Conservation (phyloP, 108 stramenopile species). For the Bacterosira constricta region DNA sequence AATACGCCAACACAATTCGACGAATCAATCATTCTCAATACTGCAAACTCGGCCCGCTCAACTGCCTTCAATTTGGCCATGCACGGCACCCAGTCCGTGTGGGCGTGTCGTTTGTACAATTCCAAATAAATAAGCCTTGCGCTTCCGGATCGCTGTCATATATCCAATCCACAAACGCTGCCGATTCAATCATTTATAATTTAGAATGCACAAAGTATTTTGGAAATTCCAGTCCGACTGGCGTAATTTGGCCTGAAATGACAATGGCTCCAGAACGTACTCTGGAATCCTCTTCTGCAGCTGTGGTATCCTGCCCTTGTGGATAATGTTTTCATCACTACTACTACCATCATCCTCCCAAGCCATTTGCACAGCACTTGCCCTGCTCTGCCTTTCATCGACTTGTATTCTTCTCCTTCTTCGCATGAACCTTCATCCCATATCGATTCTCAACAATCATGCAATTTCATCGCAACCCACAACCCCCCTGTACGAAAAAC, state of each 20-base stretch:
- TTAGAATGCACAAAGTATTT: constrained; percentile 77
- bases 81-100: constrained; percentile 59
- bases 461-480: constrained; percentile 59
- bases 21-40: too few species aligned
- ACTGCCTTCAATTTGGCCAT: constrained; percentile 49
- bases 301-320: background rate
- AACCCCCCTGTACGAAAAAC: constrained; percentile 74
- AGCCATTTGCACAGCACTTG: constrained; percentile 56
- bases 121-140: constrained; percentile 76
- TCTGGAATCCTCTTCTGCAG: constrained; percentile 45
- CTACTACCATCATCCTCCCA: constrained; percentile 31
- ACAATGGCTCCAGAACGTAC: constrained; percentile 73
- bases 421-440: too few species aligned
- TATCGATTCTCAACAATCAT: constrained; percentile 39
- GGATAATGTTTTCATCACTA: too few species aligned
- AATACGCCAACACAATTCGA: too few species aligned
- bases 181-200: constrained; percentile 75
- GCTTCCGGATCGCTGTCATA: constrained; percentile 61
- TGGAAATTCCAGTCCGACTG: constrained; percentile 75
- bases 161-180: constrained; percentile 76
- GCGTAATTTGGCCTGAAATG: constrained; percentile 76
- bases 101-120: constrained; percentile 71
- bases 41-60: constrained; percentile 56
- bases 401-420: constrained; percentile 15
- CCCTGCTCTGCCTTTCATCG: constrained; percentile 53